Evolutionary conservation across 2,329 filamentous ascomycete genomes (phyloP).

Genomic region (Epichloe baconii): DNA sequence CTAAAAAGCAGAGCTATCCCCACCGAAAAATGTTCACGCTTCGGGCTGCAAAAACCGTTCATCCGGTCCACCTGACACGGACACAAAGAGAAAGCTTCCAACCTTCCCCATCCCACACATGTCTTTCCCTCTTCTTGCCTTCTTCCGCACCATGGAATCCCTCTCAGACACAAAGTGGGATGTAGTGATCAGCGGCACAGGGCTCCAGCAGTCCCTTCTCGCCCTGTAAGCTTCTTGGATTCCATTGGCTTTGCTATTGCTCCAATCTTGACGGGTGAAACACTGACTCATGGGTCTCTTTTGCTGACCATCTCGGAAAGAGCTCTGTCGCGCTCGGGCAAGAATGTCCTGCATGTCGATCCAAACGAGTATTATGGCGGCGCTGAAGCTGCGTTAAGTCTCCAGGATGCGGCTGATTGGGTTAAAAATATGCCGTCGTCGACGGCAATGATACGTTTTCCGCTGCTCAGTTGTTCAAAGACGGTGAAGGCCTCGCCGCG

Average conservation of each 20-base stretch:
- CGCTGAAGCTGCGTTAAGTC: constrained; percentile 69
- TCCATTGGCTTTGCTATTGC: constrained; percentile 13
- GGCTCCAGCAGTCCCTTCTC: constrained; percentile 65
- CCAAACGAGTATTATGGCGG: constrained; percentile 81
- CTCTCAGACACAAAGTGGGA: constrained; percentile 66
- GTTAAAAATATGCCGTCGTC: constrained; percentile 26
- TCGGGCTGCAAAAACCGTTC: constrained; percentile 8
- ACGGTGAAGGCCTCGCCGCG: constrained; percentile 34
- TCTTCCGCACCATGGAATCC: constrained; percentile 48
- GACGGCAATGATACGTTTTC: constrained; percentile 15
- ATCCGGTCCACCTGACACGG: constrained; percentile 2
- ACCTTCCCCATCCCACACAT: constrained; percentile 8
- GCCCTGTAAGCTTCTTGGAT: constrained; percentile 49
- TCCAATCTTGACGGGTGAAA: not conserved
- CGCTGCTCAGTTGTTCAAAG: constrained; percentile 21
- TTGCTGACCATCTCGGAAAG: constrained; percentile 37
- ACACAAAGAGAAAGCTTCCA: constrained; percentile 4
- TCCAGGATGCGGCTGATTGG: constrained; percentile 73
- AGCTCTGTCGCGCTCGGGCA: constrained; percentile 81
- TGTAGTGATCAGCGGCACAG: constrained; percentile 66
- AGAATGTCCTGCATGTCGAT: constrained; percentile 85
- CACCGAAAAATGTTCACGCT: not conserved
- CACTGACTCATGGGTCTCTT: constrained; percentile 15
- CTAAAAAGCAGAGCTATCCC: not conserved
- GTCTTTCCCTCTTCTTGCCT: constrained; percentile 5